Evolutionary conservation across 2,329 filamentous ascomycete genomes (phyloP).

Genomic region (Penicillium polonicum): DNA sequence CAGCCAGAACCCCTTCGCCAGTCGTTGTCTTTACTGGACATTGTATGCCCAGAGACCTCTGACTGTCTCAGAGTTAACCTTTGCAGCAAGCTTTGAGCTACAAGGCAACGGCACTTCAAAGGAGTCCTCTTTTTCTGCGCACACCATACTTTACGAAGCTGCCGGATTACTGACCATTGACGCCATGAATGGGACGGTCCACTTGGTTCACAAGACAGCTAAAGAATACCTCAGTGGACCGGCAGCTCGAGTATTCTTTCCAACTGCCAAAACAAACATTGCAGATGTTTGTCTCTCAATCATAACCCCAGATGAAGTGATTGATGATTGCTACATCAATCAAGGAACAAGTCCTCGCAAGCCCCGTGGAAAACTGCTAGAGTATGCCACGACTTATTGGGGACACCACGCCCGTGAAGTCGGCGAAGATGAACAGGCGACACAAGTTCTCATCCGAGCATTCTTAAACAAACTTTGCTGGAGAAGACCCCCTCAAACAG

Average conservation of each 20-base stretch:
- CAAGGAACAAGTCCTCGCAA: constrained; percentile 11
- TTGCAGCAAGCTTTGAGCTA: constrained; percentile 5
- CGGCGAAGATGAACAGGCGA: constrained; percentile 31
- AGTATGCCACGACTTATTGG: constrained; percentile 33
- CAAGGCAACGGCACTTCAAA: background rate
- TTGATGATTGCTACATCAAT: constrained; percentile 34
- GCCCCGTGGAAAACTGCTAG: constrained; percentile 14
- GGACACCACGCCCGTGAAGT: constrained; percentile 30
- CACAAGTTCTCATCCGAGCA: constrained; percentile 30
- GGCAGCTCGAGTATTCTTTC: constrained; percentile 32
- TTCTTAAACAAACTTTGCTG: constrained; percentile 37
- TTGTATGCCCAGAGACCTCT: constrained; percentile 28
- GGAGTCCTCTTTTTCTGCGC: background rate
- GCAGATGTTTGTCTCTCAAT: constrained; percentile 30
- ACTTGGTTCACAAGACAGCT: constrained; percentile 32
- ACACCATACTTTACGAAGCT: constrained; percentile 1
- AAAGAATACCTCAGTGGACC: constrained; percentile 31
- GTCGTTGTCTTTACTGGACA: constrained; percentile 30
- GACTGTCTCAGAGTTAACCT: constrained; percentile 24
- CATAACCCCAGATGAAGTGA: constrained; percentile 31
- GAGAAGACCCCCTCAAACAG: constrained; percentile 24
- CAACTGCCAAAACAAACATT: constrained; percentile 29
- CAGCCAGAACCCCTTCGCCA: constrained; percentile 22
- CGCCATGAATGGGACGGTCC: constrained; percentile 25
- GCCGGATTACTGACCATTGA: constrained; percentile 31